A percentile compares a stretch with the other conserved stretches of the same genome.
Evolutionary conservation across 306 rosid species (phyloP).

Genomic region (Quillaja saponaria): DNA sequence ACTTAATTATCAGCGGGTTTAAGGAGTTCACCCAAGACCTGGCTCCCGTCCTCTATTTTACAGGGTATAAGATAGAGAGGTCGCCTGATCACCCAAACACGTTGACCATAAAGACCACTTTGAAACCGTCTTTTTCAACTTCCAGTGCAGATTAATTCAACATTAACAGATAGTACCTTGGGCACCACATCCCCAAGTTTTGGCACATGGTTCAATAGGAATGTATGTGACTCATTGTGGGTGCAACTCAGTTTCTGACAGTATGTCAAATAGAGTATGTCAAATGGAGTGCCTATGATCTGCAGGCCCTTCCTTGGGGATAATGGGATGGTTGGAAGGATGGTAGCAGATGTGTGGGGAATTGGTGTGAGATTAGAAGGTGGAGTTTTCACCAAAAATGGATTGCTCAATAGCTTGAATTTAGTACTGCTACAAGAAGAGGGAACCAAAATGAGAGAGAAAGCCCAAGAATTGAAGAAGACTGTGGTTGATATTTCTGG

Average conservation of each 20-base stretch:
- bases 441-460: conserved; percentile 35
- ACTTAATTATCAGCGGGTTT: too few species aligned
- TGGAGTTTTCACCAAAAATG: conserved; percentile 33
- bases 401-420: conserved; percentile 37
- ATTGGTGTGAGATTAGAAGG: conserved; percentile 30
- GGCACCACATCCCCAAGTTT: conserved; percentile 38
- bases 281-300: conserved; percentile 48
- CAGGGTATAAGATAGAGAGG: too few species aligned
- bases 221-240: conserved; percentile 48
- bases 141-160: conserved; percentile 36
- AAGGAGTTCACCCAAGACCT: too few species aligned
- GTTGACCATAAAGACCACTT: too few species aligned
- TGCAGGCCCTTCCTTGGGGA: conserved; percentile 50
- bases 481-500: conserved; percentile 17
- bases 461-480: conserved; percentile 19
- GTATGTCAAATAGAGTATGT: too few species aligned
- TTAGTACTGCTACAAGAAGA: conserved; percentile 30
- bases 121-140: too few species aligned
- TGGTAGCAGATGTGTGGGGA: conserved; percentile 38
- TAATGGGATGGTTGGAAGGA: conserved; percentile 31
- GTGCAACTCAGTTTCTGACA: conserved; percentile 35
- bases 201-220: conserved; percentile 37
- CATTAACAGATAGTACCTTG: conserved; percentile 38
- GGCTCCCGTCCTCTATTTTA: too few species aligned
- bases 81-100: too few species aligned